A percentile compares a stretch with the other conserved stretches of the same genome.
Conservation (phyloP, 2,329 filamentous ascomycete genomes). For the Fusarium zealandicum region DNA sequence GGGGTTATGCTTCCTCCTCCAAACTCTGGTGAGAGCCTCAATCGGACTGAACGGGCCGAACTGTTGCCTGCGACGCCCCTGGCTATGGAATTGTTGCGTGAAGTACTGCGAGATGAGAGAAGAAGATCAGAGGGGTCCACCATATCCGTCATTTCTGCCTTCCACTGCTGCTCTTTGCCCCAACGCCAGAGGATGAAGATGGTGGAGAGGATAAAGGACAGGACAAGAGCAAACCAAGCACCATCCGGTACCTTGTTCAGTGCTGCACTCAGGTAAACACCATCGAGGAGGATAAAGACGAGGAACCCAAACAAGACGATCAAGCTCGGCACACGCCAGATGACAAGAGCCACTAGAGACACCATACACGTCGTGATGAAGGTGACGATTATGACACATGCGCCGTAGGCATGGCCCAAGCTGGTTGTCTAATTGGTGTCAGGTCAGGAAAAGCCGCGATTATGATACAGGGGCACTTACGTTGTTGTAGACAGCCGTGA, state of each 20-base stretch:
- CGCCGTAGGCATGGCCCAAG: conserved; percentile 77
- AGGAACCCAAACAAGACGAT: conserved; percentile 70
- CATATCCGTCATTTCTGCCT: conserved; percentile 69
- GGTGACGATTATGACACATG: conserved; percentile 81
- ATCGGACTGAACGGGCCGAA: conserved; percentile 29
- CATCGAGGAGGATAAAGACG: conserved; percentile 71
- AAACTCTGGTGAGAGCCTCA: conserved; percentile 48
- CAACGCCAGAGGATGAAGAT: conserved; percentile 80
- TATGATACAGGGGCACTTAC: conserved; percentile 46
- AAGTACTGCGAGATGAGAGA: conserved; percentile 36
- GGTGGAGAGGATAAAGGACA: conserved; percentile 67
- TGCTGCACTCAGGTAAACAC: conserved; percentile 72
- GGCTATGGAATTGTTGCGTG: conserved; percentile 36
- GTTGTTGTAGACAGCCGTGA: conserved; percentile 77
- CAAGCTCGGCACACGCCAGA: conserved; percentile 70
- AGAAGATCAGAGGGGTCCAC: conserved; percentile 55
- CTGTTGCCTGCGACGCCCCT: conserved; percentile 23
- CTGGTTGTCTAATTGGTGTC: conserved; percentile 58
- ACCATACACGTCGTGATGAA: conserved; percentile 82
- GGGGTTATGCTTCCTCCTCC: conserved; percentile 53
- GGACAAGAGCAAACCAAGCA: conserved; percentile 78
- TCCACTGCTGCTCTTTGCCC: conserved; percentile 81
- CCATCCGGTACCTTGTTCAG: conserved; percentile 77
- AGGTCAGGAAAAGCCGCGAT: conserved; percentile 36
- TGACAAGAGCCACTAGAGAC: conserved; percentile 72